Evolutionary conservation across 2,329 filamentous ascomycete genomes (phyloP), one percentile per base, ranked within the genome.

Genomic region (Hypoxylon rubiginosum): DNA sequence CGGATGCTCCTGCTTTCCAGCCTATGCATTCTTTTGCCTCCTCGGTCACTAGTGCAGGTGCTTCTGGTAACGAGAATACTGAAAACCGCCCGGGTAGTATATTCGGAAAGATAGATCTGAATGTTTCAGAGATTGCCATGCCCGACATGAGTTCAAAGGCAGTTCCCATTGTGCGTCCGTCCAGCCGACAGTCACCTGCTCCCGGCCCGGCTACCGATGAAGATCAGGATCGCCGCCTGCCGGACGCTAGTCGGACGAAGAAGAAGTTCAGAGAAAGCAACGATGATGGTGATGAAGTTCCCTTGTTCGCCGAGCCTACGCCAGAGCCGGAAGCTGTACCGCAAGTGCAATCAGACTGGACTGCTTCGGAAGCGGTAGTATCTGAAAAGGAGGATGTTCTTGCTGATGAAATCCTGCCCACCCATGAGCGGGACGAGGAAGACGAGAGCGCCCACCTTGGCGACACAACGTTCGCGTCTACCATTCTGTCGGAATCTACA

Each of bases 81-180:
- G 79, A 78, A 54, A 81, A 80, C 55, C 79, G 78, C 11, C 76
- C 77, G 1, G 81, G 81, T 66, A 85, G 86, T 56, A 92, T 94
- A 71, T 93, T 94, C 76, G 85, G 88, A 52, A 90, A 89, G 45
- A 90, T 94, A 70, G 86, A 88, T 67, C 80, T 92, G 32, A 86
- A 84, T 58, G 78, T 84, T 32, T 84, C 85, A 13, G 89, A 92
- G 21, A 85, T 89, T 53, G 80, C 88, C 28, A 91, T 91, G 73
- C 86, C 90, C 6, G 78, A 81, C 0, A 93, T 92, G 79, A 89
- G 88, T 72, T 92, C 90, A 4, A 97, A 96, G 80, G 93, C 93
- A 9, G 87, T 97, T 58, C 92, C 94, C 0, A 97, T 97, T 67
- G 80, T 95, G 9, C 85, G 85, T 41, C 92, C 92, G 0, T 84